Evolutionary conservation across 2,329 filamentous ascomycete genomes (phyloP).

Genomic region (Calcarisporium arbuscula): DNA sequence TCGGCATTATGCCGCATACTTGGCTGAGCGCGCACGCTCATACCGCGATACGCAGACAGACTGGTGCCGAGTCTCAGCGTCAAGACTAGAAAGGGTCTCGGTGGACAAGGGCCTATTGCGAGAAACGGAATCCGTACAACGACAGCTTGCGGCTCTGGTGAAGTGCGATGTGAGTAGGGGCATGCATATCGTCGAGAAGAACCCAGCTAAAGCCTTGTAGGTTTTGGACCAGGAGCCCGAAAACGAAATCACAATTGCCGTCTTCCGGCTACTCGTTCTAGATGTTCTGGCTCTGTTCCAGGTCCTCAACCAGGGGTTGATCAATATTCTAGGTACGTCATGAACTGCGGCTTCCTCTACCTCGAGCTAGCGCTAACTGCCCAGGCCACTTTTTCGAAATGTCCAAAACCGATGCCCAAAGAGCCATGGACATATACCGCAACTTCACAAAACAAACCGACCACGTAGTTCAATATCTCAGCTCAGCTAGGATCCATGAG

Average conservation of each 20-base stretch:
- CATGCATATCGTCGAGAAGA: too few relatives aligned
- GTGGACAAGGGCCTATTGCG: slow-evolving; percentile 89
- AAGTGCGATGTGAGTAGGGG: slow-evolving; percentile 74
- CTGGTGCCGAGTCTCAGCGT: slow-evolving; percentile 79
- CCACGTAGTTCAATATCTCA: slow-evolving; percentile 82
- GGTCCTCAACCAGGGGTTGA: slow-evolving; percentile 92
- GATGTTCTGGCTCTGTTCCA: slow-evolving; percentile 89
- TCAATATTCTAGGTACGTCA: slow-evolving; percentile 81
- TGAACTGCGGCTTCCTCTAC: slow-evolving; percentile 5
- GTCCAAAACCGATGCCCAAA: slow-evolving; percentile 88
- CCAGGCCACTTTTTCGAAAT: slow-evolving; percentile 96
- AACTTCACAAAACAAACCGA: slow-evolving; percentile 90
- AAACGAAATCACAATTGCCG: slow-evolving; percentile 93
- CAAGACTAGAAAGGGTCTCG: slow-evolving; percentile 74
- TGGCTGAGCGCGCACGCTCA: slow-evolving; percentile 73
- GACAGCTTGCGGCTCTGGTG: slow-evolving; percentile 76
- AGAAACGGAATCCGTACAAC: slow-evolving; percentile 86
- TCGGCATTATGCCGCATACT: slow-evolving; percentile 81
- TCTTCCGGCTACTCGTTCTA: slow-evolving; percentile 84
- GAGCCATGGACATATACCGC: slow-evolving; percentile 87
- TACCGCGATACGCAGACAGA: slow-evolving; percentile 82
- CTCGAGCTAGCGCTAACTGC: slow-evolving; percentile 17
- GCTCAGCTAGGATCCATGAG: slow-evolving; percentile 82
- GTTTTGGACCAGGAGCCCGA: slow-evolving; percentile 82
- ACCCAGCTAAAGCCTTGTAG: slow-evolving; percentile 35